phyloP scores from a whole-genome alignment of 345 rosid species.

The Cardamine occulta region DNA sequence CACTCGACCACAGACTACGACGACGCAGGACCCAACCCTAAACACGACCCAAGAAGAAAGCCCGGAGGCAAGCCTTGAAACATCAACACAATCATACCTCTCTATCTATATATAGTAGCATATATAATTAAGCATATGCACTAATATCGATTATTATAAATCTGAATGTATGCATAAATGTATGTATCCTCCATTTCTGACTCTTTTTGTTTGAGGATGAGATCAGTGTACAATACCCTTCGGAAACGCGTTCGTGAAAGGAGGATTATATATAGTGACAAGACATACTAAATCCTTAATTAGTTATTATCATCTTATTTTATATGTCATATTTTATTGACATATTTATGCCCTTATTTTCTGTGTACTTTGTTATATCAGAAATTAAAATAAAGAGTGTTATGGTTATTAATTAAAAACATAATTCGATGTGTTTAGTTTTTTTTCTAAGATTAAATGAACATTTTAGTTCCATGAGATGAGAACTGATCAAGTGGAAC shows the following conservation, averaged over 20 bases:
- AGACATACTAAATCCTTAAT: slow-evolving; percentile 7
- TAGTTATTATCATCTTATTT: slow-evolving; percentile 7
- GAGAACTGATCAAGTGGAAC: not conserved
- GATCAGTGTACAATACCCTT: slow-evolving; percentile 38
- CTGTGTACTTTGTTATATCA: slow-evolving; percentile 18
- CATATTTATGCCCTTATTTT: slow-evolving; percentile 4
- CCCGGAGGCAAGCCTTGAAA: slow-evolving; percentile 48
- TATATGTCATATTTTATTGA: slow-evolving; percentile 25
- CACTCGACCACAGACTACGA: slow-evolving; percentile 59
- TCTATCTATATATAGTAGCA: slow-evolving; percentile 6
- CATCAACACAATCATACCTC: not conserved
- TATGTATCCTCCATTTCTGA: slow-evolving; percentile 26
- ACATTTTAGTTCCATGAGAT: not conserved
- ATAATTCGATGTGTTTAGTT: not conserved
- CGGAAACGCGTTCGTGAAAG: slow-evolving; percentile 31
- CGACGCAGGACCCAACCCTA: slow-evolving; percentile 64
- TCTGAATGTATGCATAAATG: not conserved
- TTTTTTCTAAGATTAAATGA: not conserved
- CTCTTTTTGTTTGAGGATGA: slow-evolving; percentile 43
- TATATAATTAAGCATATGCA: slow-evolving; percentile 14
- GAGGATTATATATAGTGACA: slow-evolving; percentile 19
- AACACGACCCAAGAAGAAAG: slow-evolving; percentile 64
- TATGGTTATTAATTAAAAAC: not conserved
- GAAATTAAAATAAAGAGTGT: slow-evolving; percentile 34
- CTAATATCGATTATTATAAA: not conserved